Evolutionary conservation across 2,329 filamentous ascomycete genomes (phyloP).

Genomic region (Stachybotrys chlorohalonatus): DNA sequence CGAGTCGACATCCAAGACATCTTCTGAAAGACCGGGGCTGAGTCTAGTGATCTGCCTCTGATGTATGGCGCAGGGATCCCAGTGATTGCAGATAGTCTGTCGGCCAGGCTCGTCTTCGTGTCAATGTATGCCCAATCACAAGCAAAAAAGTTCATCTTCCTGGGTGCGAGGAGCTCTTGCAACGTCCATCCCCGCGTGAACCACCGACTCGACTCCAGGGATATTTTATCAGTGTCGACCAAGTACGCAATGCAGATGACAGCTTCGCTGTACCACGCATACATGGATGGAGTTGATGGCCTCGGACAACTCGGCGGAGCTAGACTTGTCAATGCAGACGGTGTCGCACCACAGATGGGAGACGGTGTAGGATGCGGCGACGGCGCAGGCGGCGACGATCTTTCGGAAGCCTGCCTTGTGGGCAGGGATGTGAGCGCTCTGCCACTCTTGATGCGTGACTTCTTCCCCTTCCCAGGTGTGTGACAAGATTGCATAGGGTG

Average conservation of each 20-base stretch:
- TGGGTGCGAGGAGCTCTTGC: neutral
- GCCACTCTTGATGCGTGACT: slow-evolving; percentile 10
- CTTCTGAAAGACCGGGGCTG: neutral
- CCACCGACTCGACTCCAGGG: neutral
- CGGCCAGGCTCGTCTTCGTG: neutral
- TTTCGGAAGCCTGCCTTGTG: slow-evolving; percentile 7
- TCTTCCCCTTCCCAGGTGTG: slow-evolving; percentile 13
- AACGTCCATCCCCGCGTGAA: neutral
- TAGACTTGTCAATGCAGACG: neutral
- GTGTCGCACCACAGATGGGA: neutral
- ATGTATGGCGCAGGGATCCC: neutral
- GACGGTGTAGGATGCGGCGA: slow-evolving; percentile 4
- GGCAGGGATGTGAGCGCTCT: neutral
- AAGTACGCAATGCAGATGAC: neutral
- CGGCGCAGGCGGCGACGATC: slow-evolving; percentile 5
- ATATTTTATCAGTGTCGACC: neutral
- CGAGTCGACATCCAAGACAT: neutral
- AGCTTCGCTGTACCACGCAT: neutral
- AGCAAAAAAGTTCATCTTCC: neutral
- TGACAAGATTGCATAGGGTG: slow-evolving; percentile 14
- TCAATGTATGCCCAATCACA: neutral
- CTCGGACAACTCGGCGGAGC: neutral
- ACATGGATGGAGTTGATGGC: slow-evolving; percentile 1
- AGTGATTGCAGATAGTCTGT: neutral
- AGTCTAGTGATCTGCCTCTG: neutral